A percentile compares a stretch with the other conserved stretches of the same genome.
These are phyloP conservation scores for Oenanthe sinensis DNA, from an alignment of 129 eudicot species.

Conservation along the genomic window DNA sequence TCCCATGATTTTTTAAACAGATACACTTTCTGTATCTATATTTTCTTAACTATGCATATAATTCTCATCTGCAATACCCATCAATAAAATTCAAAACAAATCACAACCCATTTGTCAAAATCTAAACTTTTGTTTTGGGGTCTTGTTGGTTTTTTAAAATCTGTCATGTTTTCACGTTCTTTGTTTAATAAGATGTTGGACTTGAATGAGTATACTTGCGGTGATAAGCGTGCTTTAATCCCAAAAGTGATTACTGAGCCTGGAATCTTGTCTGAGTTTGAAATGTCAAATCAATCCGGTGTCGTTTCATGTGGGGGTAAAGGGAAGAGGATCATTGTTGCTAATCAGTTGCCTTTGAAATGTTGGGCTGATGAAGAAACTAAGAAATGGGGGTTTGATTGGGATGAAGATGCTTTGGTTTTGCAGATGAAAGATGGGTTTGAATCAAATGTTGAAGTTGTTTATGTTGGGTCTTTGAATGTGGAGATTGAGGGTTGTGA, in stretches of 20 bases:
- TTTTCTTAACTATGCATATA: background rate
- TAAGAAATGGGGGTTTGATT: conserved; percentile 60
- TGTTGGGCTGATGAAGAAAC: conserved; percentile 18
- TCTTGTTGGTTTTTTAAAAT: background rate
- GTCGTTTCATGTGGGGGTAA: conserved; percentile 22
- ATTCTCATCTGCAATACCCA: conserved; percentile 1
- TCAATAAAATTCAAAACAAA: background rate
- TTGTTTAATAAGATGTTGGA: conserved; percentile 56
- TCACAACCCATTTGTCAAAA: background rate
- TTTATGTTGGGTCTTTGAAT: conserved; percentile 56
- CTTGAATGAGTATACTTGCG: conserved; percentile 47
- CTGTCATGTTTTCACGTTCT: conserved; percentile 61
- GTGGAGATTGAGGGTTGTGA: conserved; percentile 54
- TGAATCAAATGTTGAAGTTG: conserved; percentile 41
- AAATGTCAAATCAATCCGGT: conserved; percentile 14
- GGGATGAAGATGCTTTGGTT: conserved; percentile 61
- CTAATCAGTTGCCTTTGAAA: conserved; percentile 70
- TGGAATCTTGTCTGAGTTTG: conserved; percentile 59
- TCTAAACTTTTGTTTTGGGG: background rate
- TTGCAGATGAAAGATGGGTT: conserved; percentile 78
- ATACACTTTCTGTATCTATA: conserved; percentile 11
- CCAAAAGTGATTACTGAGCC: conserved; percentile 56
- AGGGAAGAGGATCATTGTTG: conserved; percentile 52
- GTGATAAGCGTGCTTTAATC: conserved; percentile 39
- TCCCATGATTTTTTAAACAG: background rate